phyloP scores from a whole-genome alignment of 1,139 yeast genomes.

The Meyerozyma carpophila region DNA sequence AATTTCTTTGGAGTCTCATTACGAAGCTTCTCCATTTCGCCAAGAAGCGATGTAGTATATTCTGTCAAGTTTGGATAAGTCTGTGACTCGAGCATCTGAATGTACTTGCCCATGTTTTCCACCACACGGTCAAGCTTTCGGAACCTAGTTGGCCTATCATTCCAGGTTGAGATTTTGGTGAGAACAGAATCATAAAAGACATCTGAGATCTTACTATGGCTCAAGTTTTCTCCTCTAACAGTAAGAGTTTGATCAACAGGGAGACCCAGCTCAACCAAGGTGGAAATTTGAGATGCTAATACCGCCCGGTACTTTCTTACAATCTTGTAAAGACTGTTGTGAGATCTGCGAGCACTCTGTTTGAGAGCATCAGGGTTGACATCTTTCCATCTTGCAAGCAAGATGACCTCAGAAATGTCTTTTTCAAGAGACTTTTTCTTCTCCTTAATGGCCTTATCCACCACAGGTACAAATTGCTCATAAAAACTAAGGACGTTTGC shows the following conservation, averaged over 20 bases:
- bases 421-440: constrained; percentile 60
- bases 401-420: constrained; percentile 76
- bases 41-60: constrained; percentile 49
- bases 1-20: constrained; percentile 71
- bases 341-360: constrained; percentile 89
- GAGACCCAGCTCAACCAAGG: constrained; percentile 62
- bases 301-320: constrained; percentile 76
- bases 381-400: constrained; percentile 96
- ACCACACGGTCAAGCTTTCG: constrained; percentile 46
- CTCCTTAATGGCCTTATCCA: constrained; percentile 40
- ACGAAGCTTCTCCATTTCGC: constrained; percentile 58
- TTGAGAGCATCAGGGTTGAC: constrained; percentile 89
- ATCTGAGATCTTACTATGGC: not conserved
- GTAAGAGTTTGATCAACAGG: constrained; percentile 10
- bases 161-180: constrained; percentile 39
- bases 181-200: constrained; percentile 3
- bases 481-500: constrained; percentile 62
- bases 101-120: constrained; percentile 49
- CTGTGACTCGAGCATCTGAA: constrained; percentile 28
- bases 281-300: constrained; percentile 48
- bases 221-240: not conserved
- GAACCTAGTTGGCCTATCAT: constrained; percentile 50
- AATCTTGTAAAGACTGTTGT: constrained; percentile 73
- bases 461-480: constrained; percentile 51
- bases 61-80: constrained; percentile 39